Percentiles rank a stretch among this genome's conserved stretches.
phyloP scores from a whole-genome alignment of 2,329 filamentous ascomycete genomes.

The Venturia oleaginea region DNA sequence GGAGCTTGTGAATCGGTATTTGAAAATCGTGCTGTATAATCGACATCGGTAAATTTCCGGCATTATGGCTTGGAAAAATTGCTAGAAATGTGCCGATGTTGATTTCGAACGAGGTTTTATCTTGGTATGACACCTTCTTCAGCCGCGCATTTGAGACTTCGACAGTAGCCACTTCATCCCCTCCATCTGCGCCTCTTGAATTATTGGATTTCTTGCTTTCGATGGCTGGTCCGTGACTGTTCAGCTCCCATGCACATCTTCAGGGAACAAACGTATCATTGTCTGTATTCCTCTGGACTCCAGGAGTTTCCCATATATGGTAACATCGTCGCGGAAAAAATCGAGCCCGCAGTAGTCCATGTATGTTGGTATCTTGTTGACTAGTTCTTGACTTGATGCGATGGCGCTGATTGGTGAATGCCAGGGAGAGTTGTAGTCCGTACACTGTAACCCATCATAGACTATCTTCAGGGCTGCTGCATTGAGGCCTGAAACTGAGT shows the following conservation, averaged over 20 bases:
- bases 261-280: conserved; percentile 1
- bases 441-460: background rate
- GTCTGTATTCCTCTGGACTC: background rate
- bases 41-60: too few species aligned
- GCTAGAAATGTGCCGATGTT: too few species aligned
- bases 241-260: conserved; percentile 2
- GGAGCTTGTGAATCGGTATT: too few species aligned
- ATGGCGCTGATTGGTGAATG: background rate
- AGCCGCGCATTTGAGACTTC: too few species aligned
- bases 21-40: too few species aligned
- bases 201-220: background rate
- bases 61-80: too few species aligned
- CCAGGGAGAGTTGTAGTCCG: conserved; percentile 1
- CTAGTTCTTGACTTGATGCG: background rate
- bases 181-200: background rate
- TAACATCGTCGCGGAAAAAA: conserved; percentile 16
- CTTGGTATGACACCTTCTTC: too few species aligned
- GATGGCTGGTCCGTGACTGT: background rate
- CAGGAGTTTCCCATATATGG: conserved; percentile 15
- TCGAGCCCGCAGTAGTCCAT: conserved; percentile 14
- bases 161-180: conserved; percentile 10
- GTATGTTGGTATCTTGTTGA: conserved; percentile 3
- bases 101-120: too few species aligned
- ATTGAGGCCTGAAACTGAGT: conserved; percentile 2
- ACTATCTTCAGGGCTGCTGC: background rate